These are phyloP conservation scores for Phoma sp. DNA, from an alignment of 2,329 filamentous ascomycete genomes.

Conservation along the genomic window DNA sequence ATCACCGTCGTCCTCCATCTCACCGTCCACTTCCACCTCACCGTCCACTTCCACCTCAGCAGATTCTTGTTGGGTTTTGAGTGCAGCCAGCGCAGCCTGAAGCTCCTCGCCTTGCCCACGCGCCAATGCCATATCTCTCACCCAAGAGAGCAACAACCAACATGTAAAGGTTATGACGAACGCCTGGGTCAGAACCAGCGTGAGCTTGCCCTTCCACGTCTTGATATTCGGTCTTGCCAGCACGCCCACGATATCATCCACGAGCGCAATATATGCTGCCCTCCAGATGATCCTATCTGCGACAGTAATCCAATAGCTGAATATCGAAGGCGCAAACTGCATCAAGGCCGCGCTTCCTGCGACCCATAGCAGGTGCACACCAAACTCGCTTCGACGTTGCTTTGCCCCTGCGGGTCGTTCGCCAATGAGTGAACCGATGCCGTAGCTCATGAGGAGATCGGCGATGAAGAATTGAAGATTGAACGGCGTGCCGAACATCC, in stretches of 20 bases:
- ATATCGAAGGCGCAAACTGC: constrained; percentile 7
- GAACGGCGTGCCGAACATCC: constrained; percentile 22
- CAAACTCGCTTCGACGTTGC: constrained; percentile 24
- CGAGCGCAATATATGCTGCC: constrained; percentile 26
- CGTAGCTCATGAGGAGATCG: constrained; percentile 19
- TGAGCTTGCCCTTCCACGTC: constrained; percentile 15
- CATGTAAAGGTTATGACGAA: constrained; percentile 6
- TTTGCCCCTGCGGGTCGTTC: constrained; percentile 17
- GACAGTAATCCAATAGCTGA: constrained; percentile 2
- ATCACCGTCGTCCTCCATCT: constrained; percentile 10
- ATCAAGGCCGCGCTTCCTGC: constrained; percentile 9
- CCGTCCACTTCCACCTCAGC: background rate
- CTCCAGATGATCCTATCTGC: constrained; percentile 20
- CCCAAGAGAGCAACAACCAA: constrained; percentile 7
- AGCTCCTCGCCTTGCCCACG: background rate
- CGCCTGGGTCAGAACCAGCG: constrained; percentile 19
- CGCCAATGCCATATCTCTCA: background rate
- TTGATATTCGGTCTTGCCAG: constrained; percentile 24
- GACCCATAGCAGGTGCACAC: constrained; percentile 16
- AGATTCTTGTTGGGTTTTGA: background rate
- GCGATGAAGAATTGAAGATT: constrained; percentile 14
- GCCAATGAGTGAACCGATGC: constrained; percentile 12
- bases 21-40: no score
- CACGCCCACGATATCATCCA: constrained; percentile 27
- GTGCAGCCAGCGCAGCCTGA: background rate